Conservation (phyloP, 2,329 filamentous ascomycete genomes). For the Biscogniauxia sp. region DNA sequence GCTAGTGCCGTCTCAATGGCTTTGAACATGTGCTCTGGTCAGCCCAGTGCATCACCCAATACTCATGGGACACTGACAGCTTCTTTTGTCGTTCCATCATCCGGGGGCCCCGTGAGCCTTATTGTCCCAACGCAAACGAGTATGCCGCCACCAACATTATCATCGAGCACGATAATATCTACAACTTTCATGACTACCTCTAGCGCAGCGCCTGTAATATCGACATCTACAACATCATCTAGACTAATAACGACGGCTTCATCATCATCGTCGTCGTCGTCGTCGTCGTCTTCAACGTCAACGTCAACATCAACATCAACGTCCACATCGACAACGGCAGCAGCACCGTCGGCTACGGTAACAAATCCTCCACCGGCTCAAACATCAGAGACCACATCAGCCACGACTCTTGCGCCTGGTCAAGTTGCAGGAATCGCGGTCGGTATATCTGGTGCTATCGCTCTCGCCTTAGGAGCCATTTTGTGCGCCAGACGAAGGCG, state of each 20-base stretch:
- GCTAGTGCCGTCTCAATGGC: conserved; percentile 34
- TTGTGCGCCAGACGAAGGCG: conserved; percentile 43
- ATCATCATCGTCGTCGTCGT: background rate
- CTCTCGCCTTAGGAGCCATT: conserved; percentile 48
- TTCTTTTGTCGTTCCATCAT: conserved; percentile 44
- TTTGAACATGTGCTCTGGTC: conserved; percentile 57
- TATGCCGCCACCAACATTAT: conserved; percentile 1
- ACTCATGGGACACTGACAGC: conserved; percentile 59
- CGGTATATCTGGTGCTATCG: conserved; percentile 49
- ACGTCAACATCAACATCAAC: background rate
- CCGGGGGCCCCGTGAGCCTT: conserved; percentile 13
- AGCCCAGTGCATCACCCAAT: conserved; percentile 49
- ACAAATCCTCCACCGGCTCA: conserved; percentile 7
- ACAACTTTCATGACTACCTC: conserved; percentile 12
- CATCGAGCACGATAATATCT: conserved; percentile 8
- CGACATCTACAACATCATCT: conserved; percentile 9
- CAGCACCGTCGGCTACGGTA: conserved; percentile 3
- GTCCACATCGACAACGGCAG: conserved; percentile 6
- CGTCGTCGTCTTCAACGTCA: no score
- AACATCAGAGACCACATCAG: conserved; percentile 5
- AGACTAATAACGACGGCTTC: conserved; percentile 9
- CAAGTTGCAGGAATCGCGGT: conserved; percentile 59
- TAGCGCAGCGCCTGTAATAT: background rate
- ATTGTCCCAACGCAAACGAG: conserved; percentile 10
- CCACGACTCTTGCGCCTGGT: conserved; percentile 33